Conservation (phyloP, 176 grass and related monocot genomes). For the Aegilops speltoides region DNA sequence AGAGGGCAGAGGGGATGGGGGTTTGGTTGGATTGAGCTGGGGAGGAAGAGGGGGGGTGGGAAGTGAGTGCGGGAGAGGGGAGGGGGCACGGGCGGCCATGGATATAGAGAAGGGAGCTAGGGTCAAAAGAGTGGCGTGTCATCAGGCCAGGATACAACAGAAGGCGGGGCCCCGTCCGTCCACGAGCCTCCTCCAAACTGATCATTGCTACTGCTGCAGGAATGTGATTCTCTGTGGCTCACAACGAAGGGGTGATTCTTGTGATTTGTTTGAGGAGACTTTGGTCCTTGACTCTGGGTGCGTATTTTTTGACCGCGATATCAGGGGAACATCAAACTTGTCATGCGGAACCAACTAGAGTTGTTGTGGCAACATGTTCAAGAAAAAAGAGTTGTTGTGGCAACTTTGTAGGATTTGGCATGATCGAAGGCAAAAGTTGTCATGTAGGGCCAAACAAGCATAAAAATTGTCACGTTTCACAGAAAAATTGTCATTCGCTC, state of each 20-base stretch:
- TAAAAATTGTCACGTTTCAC: too few relatives aligned
- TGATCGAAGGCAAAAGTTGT: too few relatives aligned
- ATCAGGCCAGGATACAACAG: background rate
- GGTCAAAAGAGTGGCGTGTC: conserved; percentile 27
- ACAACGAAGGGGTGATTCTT: background rate
- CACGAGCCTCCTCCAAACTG: background rate
- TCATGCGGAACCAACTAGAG: too few relatives aligned
- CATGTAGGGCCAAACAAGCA: too few relatives aligned
- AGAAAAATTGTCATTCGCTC: too few relatives aligned
- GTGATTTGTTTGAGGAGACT: background rate
- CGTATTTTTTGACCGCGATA: background rate
- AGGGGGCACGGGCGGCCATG: conserved; percentile 7
- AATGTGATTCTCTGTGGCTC: background rate
- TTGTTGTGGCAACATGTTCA: too few relatives aligned
- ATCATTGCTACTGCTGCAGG: background rate
- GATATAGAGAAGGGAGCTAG: conserved; percentile 1
- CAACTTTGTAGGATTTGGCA: too few relatives aligned
- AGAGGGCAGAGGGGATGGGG: background rate
- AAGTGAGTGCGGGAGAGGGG: background rate
- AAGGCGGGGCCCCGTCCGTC: background rate
- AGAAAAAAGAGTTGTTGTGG: too few relatives aligned
- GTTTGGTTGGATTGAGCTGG: background rate
- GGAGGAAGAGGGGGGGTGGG: background rate
- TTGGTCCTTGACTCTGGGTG: background rate
- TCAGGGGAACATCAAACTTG: too few relatives aligned